A percentile compares a stretch with the other conserved stretches of the same genome.
phyloP scores from a whole-genome alignment of 306 rosid genomes.

The Vigna nakashimae region DNA sequence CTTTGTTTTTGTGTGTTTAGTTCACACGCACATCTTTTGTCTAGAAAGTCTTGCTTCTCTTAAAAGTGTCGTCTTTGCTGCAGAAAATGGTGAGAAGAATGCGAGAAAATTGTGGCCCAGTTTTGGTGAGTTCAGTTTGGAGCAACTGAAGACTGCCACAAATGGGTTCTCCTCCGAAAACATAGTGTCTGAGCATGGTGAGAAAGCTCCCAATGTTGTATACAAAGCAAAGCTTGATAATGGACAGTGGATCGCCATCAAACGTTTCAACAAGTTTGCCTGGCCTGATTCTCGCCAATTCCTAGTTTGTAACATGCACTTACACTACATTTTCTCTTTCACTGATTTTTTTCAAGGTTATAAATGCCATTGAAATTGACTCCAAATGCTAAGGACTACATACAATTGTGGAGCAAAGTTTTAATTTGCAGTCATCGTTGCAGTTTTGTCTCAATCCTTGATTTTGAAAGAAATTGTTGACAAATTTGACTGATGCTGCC shows the following conservation, averaged over 20 bases:
- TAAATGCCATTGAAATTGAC: neutral
- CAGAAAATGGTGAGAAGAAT: conserved; percentile 80
- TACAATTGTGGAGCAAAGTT: neutral
- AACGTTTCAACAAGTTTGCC: conserved; percentile 91
- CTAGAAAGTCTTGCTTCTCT: neutral
- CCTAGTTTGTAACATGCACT: conserved; percentile 64
- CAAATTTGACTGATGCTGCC: neutral
- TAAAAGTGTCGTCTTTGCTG: conserved; percentile 34
- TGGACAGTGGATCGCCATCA: conserved; percentile 75
- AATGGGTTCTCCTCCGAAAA: conserved; percentile 75
- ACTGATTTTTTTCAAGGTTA: neutral
- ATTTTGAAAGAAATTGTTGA: neutral
- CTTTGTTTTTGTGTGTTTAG: neutral
- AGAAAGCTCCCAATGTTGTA: conserved; percentile 92
- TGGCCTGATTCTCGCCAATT: conserved; percentile 97
- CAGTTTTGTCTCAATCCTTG: neutral
- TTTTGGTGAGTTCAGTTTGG: conserved; percentile 78
- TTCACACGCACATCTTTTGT: neutral
- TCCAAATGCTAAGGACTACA: neutral
- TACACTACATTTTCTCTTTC: neutral
- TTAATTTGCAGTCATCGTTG: neutral
- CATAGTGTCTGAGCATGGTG: conserved; percentile 94
- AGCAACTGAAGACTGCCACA: conserved; percentile 76
- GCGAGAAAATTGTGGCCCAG: conserved; percentile 60
- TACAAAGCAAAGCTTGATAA: conserved; percentile 77